Base-by-base conservation (phyloP, 495 filamentous ascomycete genomes). In the Cercophora samala region DNA sequence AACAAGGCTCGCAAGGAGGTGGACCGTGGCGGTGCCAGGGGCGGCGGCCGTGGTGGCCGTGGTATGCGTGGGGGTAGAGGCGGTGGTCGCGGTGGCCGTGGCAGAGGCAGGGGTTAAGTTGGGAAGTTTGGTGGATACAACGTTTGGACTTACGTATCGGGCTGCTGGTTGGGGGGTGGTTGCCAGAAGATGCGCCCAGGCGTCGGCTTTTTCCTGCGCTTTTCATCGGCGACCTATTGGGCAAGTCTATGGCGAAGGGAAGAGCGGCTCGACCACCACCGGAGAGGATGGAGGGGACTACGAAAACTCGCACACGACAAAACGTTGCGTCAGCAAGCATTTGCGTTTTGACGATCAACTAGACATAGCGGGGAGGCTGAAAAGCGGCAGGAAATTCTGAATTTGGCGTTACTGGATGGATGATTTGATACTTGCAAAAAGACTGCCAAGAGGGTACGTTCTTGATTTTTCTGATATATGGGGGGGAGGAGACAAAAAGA, bases 1-100 rank as follows among this genome's bases (percentile, higher is more conserved):
- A 98, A 99, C 80, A 98, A 98, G 87, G 94, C 95, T 29, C 84
- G 95, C 73, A 99, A 99, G 84, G 96, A 99, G 80, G 83, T 88
- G 63, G 89, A 82, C 23, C 82, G 88, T 18, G 86, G 88, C 58
- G 70, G 74, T 24, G 81, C 84, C 66, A 84, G 85, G 46, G 25
- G 90, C 64, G 90, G 86, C 72, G 81, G 83, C 67, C 74, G 83
- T 4, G 74, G 89, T 60, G 86, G 88, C 3, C 78, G 90, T 64
- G 85, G 90, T 37, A 83, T 89, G 63, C 85, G 90, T 46, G 82
- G 90, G 68, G 90, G 90, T 46, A 64, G 72, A 11, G 71, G 70
- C 15, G 67, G 62, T 21, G 67, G 62, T 21, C 64, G 69, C 54
- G 51, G 73, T 60, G 63, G 70, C 5, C 64, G 71, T 9, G 70